Percentiles rank a stretch among this genome's conserved stretches.
These are phyloP conservation scores for Fusarium devonianum DNA, from an alignment of 2,329 filamentous ascomycete species.

Conservation along the genomic window DNA sequence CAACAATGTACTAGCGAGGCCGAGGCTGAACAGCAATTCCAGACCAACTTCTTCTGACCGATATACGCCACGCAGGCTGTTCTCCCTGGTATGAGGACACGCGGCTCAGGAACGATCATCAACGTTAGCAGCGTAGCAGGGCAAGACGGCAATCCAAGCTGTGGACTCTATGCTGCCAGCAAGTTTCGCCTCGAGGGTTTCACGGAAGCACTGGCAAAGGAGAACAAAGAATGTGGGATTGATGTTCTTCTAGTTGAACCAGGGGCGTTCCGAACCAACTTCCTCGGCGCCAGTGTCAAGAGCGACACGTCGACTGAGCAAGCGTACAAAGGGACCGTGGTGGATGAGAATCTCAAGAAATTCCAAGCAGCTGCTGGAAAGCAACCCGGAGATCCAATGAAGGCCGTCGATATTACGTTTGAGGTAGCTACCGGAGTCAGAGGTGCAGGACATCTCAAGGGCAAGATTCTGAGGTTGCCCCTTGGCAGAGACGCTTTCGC, in stretches of 20 bases:
- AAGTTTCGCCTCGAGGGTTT: conserved; percentile 55
- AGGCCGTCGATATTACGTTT: conserved; percentile 48
- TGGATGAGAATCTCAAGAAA: conserved; percentile 35
- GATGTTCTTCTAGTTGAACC: conserved; percentile 55
- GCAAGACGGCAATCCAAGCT: conserved; percentile 48
- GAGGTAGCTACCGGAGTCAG: conserved; percentile 47
- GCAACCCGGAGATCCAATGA: conserved; percentile 51
- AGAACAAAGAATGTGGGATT: conserved; percentile 55
- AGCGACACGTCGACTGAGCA: conserved; percentile 30
- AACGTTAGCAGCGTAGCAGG: conserved; percentile 57
- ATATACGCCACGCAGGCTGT: conserved; percentile 57
- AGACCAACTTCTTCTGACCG: conserved; percentile 59
- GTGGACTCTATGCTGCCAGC: conserved; percentile 54
- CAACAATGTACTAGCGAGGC: conserved; percentile 44
- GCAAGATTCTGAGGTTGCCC: conserved; percentile 44
- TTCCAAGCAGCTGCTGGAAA: conserved; percentile 42
- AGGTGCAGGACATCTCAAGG: conserved; percentile 37
- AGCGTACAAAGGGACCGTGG: conserved; percentile 42
- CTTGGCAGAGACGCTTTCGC: conserved; percentile 47
- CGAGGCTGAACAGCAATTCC: conserved; percentile 52
- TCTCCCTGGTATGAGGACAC: conserved; percentile 55
- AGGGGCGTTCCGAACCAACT: conserved; percentile 59
- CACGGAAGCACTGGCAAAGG: conserved; percentile 51
- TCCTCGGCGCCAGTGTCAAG: conserved; percentile 44
- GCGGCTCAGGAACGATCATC: conserved; percentile 51